phyloP scores from a whole-genome alignment of 306 rosid genomes.

The Medicago ruthenica region DNA sequence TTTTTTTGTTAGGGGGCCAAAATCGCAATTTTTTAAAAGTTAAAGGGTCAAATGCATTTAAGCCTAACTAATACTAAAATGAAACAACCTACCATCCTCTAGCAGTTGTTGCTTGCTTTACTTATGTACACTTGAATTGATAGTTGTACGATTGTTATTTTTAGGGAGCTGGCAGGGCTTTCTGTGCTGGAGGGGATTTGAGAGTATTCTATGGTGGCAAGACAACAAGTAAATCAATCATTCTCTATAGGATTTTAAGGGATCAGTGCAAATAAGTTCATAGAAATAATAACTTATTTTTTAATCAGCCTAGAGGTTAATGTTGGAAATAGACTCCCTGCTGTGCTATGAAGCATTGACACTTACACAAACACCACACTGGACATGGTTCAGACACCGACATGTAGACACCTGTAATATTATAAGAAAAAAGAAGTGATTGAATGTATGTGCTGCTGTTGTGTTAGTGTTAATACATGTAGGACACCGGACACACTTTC shows the following conservation, averaged over 20 bases:
- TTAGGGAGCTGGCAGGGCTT: constrained; percentile 94
- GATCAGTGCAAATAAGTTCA: constrained; percentile 18
- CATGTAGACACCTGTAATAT: not conserved
- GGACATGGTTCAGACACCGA: not conserved
- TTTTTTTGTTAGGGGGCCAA: too few species aligned
- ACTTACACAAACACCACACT: too few species aligned
- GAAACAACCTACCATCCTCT: not conserved
- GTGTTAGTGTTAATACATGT: not conserved
- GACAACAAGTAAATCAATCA: constrained; percentile 57
- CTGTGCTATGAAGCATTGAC: too few species aligned
- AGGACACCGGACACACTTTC: not conserved
- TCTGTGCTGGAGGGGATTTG: constrained; percentile 94
- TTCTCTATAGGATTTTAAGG: constrained; percentile 19
- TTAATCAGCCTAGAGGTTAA: too few species aligned
- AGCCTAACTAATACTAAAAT: not conserved
- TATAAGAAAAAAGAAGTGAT: not conserved
- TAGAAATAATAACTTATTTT: not conserved
- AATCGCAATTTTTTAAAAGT: too few species aligned
- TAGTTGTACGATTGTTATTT: constrained; percentile 28
- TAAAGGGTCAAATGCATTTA: too few species aligned
- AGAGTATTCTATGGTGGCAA: constrained; percentile 86
- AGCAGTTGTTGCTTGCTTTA: constrained; percentile 1
- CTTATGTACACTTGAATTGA: constrained; percentile 7
- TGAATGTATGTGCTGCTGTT: not conserved
- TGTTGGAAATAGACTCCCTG: not conserved